Evolutionary conservation across 306 rosid species (phyloP), one percentile per base, ranked within the genome.

Genomic region (Cucurbita ficifolia): DNA sequence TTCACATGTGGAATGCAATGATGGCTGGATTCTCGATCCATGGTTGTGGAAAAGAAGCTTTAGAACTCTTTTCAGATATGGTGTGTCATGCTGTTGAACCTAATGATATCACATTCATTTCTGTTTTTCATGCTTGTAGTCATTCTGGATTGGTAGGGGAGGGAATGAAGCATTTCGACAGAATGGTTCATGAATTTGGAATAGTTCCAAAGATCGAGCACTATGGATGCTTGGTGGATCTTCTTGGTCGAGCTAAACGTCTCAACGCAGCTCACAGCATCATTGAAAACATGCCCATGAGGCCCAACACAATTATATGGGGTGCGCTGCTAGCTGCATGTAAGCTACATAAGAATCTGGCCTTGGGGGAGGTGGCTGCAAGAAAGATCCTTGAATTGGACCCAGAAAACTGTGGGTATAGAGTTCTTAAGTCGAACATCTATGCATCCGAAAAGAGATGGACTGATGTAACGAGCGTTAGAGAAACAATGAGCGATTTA

Each of bases 271-370:
- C 89, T 67, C 48, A 62, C 10, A 56, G 79, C 75, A 42, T 87
- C 53, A 86, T 87, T 12, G 39, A 75, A 49, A 50, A 62, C 77
- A 87, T 90, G 90, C 90, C 96, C 4, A 72, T 90, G 67, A 73
- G 52, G 78, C 92, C 92, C 5, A 90, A 83, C 75, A 17, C 24
- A 35, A 78, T 82, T 19, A 81, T 86, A 13, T 83, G 85, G 81
- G 92, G 96, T 58, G 82, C 96, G 40, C 70, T 87, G 17, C 88
- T 84, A 21, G 87, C 89, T 62, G 87, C 96, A 29, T 90, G 88
- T 80, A 90, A 76, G 72, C 55, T 83, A 14, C 84, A 87, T 73
- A 84, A 79, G 45, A 79, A 80, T 70, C 76, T 83, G 10, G 33
- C 61, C 65, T 77, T 90, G 52, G 93, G 84, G 14, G 89, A 86